Percentiles rank a stretch among this genome's conserved stretches.
phyloP scores from a whole-genome alignment of 2,329 filamentous ascomycete genomes.

The Pestalotiopsis sp. region DNA sequence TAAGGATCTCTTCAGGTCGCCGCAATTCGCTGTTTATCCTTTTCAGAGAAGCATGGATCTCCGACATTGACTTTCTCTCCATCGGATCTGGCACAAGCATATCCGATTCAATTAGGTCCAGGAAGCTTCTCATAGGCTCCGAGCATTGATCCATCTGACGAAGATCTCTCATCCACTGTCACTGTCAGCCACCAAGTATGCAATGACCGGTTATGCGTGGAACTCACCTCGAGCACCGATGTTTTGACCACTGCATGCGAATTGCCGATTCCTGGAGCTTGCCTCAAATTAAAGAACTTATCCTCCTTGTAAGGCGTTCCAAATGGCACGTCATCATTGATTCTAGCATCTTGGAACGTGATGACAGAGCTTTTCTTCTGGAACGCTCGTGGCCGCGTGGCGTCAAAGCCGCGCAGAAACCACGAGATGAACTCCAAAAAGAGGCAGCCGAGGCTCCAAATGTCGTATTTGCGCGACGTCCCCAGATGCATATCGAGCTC shows the following conservation, averaged over 20 bases:
- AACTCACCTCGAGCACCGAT: constrained; percentile 16
- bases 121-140: background rate
- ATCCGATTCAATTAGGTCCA: background rate
- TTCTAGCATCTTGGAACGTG: constrained; percentile 3
- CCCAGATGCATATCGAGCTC: background rate
- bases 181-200: background rate
- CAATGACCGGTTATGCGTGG: background rate
- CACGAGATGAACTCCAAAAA: constrained; percentile 1
- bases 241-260: constrained; percentile 6
- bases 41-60: background rate
- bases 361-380: constrained; percentile 3
- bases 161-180: background rate
- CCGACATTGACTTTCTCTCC: background rate
- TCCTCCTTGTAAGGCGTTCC: constrained; percentile 14
- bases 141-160: background rate
- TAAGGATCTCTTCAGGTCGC: background rate
- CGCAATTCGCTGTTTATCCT: background rate
- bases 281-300: constrained; percentile 20
- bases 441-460: background rate
- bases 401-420: background rate
- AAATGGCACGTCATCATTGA: constrained; percentile 8
- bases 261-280: background rate
- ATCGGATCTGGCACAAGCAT: background rate
- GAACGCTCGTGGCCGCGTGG: constrained; percentile 16
- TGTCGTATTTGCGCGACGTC: background rate